Percentiles rank a stretch among this genome's conserved stretches.
Evolutionary conservation across 169 alveolate species (phyloP).

Genomic region (Plasmodium inui): DNA sequence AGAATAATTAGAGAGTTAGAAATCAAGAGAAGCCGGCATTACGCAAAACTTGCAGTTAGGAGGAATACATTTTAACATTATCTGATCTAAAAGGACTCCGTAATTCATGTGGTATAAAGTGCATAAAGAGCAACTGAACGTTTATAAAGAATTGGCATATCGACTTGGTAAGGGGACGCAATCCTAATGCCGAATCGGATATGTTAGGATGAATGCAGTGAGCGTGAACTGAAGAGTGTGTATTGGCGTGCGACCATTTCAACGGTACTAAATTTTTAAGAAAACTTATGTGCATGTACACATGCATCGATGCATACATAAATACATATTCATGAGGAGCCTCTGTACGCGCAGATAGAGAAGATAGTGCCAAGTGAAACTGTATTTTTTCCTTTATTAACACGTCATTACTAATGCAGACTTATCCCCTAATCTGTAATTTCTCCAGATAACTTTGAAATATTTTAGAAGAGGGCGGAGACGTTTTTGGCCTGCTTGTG

Average conservation of each 20-base stretch:
- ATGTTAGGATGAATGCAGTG: background rate
- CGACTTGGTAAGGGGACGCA: background rate
- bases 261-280: background rate
- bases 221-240: background rate
- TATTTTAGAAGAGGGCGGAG: background rate
- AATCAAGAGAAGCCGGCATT: background rate
- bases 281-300: background rate
- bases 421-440: background rate
- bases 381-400: background rate
- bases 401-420: background rate
- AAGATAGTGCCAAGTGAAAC: background rate
- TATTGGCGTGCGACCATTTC: background rate
- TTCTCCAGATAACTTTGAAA: background rate
- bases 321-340: background rate
- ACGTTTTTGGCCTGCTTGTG: background rate
- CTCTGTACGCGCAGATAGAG: background rate
- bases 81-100: background rate
- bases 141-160: background rate
- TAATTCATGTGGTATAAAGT: background rate
- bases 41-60: background rate
- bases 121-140: background rate
- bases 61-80: background rate
- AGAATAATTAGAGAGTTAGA: background rate
- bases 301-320: background rate
- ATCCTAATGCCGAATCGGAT: background rate